A percentile compares a stretch with the other conserved stretches of the same genome.
These are phyloP conservation scores for Aphanomyces invadans DNA, from an alignment of 352 stramenopile genomes.

Conservation along the genomic window DNA sequence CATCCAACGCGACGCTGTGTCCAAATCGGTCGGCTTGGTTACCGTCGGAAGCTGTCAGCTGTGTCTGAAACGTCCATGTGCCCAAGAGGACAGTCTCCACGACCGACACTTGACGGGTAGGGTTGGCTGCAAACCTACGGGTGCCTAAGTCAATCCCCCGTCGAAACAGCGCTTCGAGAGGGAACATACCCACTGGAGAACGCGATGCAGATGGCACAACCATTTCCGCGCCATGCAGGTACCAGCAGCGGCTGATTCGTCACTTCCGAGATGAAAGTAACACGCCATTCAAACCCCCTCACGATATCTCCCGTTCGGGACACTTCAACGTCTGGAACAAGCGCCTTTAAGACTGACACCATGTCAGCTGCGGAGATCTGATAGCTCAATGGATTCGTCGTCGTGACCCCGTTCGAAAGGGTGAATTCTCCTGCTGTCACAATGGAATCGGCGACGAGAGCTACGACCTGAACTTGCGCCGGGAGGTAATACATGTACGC, in stretches of 20 bases:
- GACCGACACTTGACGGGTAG: conserved; percentile 47
- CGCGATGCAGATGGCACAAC: conserved; percentile 52
- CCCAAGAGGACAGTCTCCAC: conserved; percentile 42
- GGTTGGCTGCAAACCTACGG: conserved; percentile 34
- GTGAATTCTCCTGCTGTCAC: conserved; percentile 66
- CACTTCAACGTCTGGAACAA: conserved; percentile 83
- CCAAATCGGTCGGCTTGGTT: conserved; percentile 77
- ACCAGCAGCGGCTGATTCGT: conserved; percentile 47
- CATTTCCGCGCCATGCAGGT: conserved; percentile 51
- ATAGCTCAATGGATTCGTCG: conserved; percentile 54
- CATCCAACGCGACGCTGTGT: conserved; percentile 57
- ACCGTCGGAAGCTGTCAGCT: conserved; percentile 51
- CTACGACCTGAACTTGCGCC: conserved; percentile 61
- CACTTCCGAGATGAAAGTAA: conserved; percentile 80
- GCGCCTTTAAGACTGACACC: conserved; percentile 71
- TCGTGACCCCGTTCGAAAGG: conserved; percentile 50
- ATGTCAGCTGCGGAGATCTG: conserved; percentile 54
- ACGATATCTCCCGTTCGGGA: conserved; percentile 56
- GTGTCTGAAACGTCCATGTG: conserved; percentile 53
- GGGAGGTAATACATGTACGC: conserved; percentile 71
- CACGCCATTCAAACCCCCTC: conserved; percentile 68
- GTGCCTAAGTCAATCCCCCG: not conserved
- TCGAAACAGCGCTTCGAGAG: not conserved
- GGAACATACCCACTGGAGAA: conserved; percentile 55
- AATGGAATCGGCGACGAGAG: conserved; percentile 47